Percentiles rank a stretch among this genome's conserved stretches.
phyloP scores from a whole-genome alignment of 1,284 basidiomycete genomes.

The Entoloma clypeatum region DNA sequence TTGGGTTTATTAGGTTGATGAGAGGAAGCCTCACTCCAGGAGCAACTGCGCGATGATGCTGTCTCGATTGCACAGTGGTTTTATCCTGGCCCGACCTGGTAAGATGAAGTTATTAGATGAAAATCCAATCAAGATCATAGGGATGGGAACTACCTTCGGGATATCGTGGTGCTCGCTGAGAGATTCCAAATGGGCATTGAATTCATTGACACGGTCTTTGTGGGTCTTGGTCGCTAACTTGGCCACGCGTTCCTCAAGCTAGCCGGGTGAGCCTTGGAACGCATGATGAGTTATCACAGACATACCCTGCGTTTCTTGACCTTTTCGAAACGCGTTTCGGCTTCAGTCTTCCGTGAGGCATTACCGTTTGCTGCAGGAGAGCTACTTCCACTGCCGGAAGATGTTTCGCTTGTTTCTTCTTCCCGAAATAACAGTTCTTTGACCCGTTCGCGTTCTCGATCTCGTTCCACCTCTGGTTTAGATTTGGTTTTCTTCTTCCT shows the following conservation, averaged over 20 bases:
- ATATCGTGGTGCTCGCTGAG: conserved; percentile 94
- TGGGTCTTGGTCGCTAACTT: conserved; percentile 86
- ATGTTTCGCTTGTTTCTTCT: conserved; percentile 44
- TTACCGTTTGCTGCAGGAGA: conserved; percentile 48
- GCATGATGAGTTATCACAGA: no score
- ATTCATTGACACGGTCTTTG: conserved; percentile 92
- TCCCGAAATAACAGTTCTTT: conserved; percentile 50
- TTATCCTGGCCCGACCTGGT: conserved; percentile 77
- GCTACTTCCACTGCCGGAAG: conserved; percentile 53
- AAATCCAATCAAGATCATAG: conserved; percentile 12
- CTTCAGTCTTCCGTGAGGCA: conserved; percentile 74
- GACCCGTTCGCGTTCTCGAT: conserved; percentile 40
- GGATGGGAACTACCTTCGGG: conserved; percentile 65
- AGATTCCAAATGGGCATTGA: conserved; percentile 85
- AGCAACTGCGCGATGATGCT: no score
- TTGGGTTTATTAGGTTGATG: conserved; percentile 2
- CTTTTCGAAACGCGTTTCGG: conserved; percentile 88
- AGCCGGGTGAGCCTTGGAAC: conserved; percentile 11
- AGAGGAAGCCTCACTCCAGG: conserved; percentile 4
- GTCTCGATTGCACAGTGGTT: no score
- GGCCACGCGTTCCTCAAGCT: conserved; percentile 80
- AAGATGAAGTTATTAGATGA: conserved; percentile 23
- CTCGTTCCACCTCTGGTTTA: conserved; percentile 41
- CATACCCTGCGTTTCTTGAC: conserved; percentile 79
- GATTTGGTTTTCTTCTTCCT: conserved; percentile 87